Conservation (phyloP, 2,329 filamentous ascomycete species). For the Podosphaera aphanis region DNA sequence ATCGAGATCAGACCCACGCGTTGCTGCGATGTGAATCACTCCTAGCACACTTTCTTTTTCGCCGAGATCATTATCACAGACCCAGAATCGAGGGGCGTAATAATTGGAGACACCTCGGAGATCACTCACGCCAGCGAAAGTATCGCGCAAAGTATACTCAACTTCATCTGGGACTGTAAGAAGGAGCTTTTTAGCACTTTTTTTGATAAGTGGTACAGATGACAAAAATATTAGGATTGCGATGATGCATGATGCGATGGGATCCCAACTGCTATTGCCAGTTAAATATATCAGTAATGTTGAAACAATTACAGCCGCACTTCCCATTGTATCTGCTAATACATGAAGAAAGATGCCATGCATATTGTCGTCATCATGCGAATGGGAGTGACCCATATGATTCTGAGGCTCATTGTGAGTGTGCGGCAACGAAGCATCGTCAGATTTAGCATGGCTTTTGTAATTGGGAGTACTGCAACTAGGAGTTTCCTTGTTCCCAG, state of each 20-base stretch:
- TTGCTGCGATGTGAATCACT: slow-evolving; percentile 66
- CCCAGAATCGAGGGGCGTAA: slow-evolving; percentile 74
- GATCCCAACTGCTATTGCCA: slow-evolving; percentile 86
- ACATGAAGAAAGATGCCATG: slow-evolving; percentile 92
- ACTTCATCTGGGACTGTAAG: slow-evolving; percentile 64
- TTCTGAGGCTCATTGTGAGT: slow-evolving; percentile 5
- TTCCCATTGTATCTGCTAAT: slow-evolving; percentile 80
- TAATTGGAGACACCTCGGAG: slow-evolving; percentile 72
- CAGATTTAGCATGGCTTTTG: slow-evolving; percentile 7
- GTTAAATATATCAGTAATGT: slow-evolving; percentile 70
- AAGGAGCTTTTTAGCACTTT: slow-evolving; percentile 60
- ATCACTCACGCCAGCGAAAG: slow-evolving; percentile 58
- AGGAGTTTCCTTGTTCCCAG: slow-evolving; percentile 5
- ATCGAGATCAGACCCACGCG: slow-evolving; percentile 47
- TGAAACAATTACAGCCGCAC: slow-evolving; percentile 79
- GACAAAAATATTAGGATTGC: slow-evolving; percentile 84
- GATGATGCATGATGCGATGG: slow-evolving; percentile 79
- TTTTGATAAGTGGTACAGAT: slow-evolving; percentile 66
- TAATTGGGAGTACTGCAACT: slow-evolving; percentile 13
- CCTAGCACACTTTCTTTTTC: slow-evolving; percentile 40
- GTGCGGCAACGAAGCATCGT: slow-evolving; percentile 1
- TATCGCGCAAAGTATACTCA: slow-evolving; percentile 74
- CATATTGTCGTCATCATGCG: slow-evolving; percentile 93
- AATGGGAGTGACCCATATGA: slow-evolving; percentile 21
- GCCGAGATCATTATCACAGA: slow-evolving; percentile 37